phyloP scores from a whole-genome alignment of 495 filamentous ascomycete species.

The Penicillium robsamsonii region DNA sequence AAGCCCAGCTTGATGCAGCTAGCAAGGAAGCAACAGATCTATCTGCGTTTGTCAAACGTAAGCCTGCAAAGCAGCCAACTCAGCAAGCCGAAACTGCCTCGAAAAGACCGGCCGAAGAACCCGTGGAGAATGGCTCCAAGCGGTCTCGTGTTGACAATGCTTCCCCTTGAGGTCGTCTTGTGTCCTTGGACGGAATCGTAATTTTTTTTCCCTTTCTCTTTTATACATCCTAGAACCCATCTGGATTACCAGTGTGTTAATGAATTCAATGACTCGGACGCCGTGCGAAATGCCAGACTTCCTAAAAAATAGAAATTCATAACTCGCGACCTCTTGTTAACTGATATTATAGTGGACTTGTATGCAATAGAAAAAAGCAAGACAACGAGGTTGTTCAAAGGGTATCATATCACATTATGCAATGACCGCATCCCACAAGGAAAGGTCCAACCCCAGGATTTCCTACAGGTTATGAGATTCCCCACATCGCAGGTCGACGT shows the following conservation, averaged over 20 bases:
- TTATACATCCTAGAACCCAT: not conserved
- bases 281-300: not conserved
- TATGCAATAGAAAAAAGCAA: not conserved
- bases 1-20: slow-evolving; percentile 70
- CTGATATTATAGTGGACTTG: not conserved
- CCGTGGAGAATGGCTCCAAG: slow-evolving; percentile 30
- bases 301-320: not conserved
- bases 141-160: slow-evolving; percentile 29
- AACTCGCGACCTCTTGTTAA: not conserved
- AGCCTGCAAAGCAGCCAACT: slow-evolving; percentile 43
- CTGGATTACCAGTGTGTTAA: not conserved
- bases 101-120: slow-evolving; percentile 34
- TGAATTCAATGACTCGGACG: slow-evolving; percentile 5
- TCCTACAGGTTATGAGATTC: slow-evolving; percentile 21
- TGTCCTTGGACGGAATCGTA: not conserved
- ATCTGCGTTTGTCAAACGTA: slow-evolving; percentile 75
- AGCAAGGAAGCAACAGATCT: slow-evolving; percentile 81
- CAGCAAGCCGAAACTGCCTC: slow-evolving; percentile 14
- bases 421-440: not conserved
- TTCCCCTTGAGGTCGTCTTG: slow-evolving; percentile 2
- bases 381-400: not conserved
- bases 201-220: not conserved
- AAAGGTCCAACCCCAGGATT: not conserved
- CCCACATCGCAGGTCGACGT: slow-evolving; percentile 28
- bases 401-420: slow-evolving; percentile 9